Evolutionary conservation across 2,329 filamentous ascomycete genomes (phyloP), one percentile per base, ranked within the genome.

Genomic region (Calonectria hawksworthii): DNA sequence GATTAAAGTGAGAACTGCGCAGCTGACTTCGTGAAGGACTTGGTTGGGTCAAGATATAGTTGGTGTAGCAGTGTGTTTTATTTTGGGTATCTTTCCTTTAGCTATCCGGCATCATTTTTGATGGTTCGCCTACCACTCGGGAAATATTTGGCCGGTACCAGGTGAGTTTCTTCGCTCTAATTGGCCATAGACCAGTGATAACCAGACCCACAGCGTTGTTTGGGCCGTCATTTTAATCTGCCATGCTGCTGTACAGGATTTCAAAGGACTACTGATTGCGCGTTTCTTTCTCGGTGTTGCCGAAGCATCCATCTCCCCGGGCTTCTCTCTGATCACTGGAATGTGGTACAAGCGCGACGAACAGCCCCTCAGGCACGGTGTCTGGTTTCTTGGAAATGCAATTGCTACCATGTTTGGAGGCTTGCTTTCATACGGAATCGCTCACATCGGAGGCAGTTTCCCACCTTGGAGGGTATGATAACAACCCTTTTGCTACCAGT

Each of bases 301-400:
- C 2, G 78, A 80, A 10, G 78, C 78, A 11, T 80, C 78, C 3
- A 80, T 80, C 11, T 79, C 78, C 0, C 78, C 78, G 0, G 78
- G 77, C 0, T 79, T 80, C 13, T 77, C 76, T 0, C 47, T 80
- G 7, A 79, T 80, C 2, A 80, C 78, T 14, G 78, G 78, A 3
- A 80, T 80, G 78, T 80, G 78, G 78, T 80, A 80, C 2, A 78
- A 66, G 0, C 76, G 78, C 0, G 78, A 80, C 3, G 78, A 80
- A 2, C 77, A 80, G 4, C 78, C 78, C 14, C 76, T 80, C 11
- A 52, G 78, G 26, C 78, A 80, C 4, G 78, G 78, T 4, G 76
- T 79, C 4, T 80, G 77, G 78, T 80, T 80, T 14, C n/a, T 79
- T 7, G 78, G 78, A 0, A 80, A 80, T 32, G 68, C 78, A 0